These are phyloP conservation scores for Scheffersomyces lignicola DNA, from an alignment of 1,139 yeast genomes.

Conservation along the genomic window DNA sequence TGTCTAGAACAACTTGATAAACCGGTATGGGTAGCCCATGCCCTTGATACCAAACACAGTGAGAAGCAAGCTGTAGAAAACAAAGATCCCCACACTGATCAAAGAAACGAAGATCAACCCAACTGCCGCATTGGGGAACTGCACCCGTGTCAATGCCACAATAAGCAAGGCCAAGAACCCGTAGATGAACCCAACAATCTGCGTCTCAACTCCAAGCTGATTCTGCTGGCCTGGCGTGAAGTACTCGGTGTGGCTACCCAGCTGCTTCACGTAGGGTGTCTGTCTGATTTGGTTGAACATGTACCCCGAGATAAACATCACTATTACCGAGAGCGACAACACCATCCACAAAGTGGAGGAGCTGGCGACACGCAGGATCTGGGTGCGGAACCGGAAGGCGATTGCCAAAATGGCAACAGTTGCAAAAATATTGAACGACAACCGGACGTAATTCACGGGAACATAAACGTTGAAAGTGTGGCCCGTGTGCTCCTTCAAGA, in stretches of 20 bases:
- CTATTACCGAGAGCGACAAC: constrained; percentile 54
- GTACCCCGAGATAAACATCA: constrained; percentile 83
- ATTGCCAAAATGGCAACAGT: constrained; percentile 19
- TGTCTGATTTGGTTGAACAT: constrained; percentile 90
- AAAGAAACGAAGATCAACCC: constrained; percentile 45
- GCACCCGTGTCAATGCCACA: constrained; percentile 48
- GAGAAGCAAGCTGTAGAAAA: constrained; percentile 55
- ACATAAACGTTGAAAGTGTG: constrained; percentile 47
- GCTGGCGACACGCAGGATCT: constrained; percentile 25
- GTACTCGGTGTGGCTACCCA: constrained; percentile 59
- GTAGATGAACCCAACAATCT: constrained; percentile 64
- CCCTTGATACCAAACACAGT: constrained; percentile 59
- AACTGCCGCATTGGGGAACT: constrained; percentile 39
- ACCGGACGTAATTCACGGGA: constrained; percentile 58
- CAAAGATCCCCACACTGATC: constrained; percentile 40
- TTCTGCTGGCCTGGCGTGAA: constrained; percentile 65
- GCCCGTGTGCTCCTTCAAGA: constrained; percentile 43
- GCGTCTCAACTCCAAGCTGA: constrained; percentile 86
- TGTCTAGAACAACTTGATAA: constrained; percentile 28
- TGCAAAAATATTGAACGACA: constrained; percentile 46
- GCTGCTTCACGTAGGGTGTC: constrained; percentile 65
- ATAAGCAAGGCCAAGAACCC: constrained; percentile 54
- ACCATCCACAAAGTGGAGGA: constrained; percentile 62
- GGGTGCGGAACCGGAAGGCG: constrained; percentile 29
- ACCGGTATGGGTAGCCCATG: constrained; percentile 59